A percentile compares a stretch with the other conserved stretches of the same genome.
phyloP scores from a whole-genome alignment of 495 filamentous ascomycete genomes.

The Neurospora terricola region DNA sequence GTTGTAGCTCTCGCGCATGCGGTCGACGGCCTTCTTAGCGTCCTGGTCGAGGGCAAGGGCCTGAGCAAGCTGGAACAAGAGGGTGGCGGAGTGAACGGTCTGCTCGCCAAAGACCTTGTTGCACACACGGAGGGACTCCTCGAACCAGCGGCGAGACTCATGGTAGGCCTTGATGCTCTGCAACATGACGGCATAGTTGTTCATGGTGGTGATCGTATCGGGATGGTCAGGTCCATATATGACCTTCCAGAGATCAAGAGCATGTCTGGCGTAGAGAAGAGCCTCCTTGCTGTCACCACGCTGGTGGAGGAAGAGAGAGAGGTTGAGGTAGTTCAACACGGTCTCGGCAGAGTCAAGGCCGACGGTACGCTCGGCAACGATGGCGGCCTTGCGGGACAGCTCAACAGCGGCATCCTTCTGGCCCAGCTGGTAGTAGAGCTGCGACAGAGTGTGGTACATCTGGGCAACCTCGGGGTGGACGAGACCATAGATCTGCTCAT shows the following conservation, averaged over 20 bases:
- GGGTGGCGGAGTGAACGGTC: conserved; percentile 86
- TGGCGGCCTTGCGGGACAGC: conserved; percentile 89
- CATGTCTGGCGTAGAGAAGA: conserved; percentile 78
- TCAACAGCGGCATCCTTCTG: conserved; percentile 94
- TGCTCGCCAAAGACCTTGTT: conserved; percentile 78
- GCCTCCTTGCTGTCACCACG: conserved; percentile 78
- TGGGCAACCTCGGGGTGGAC: conserved; percentile 94
- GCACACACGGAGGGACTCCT: conserved; percentile 77
- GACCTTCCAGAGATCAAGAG: conserved; percentile 91
- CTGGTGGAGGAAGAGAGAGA: conserved; percentile 90
- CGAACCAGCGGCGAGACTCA: conserved; percentile 93
- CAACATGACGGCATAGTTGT: conserved; percentile 98
- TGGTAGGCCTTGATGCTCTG: conserved; percentile 86
- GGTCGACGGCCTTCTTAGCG: conserved; percentile 74
- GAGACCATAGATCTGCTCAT: conserved; percentile 98
- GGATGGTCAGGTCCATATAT: conserved; percentile 91
- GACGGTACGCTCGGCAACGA: conserved; percentile 88
- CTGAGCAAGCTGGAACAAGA: conserved; percentile 94
- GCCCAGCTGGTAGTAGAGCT: conserved; percentile 89
- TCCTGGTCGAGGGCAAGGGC: conserved; percentile 89
- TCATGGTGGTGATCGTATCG: conserved; percentile 96
- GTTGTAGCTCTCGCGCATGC: conserved; percentile 92
- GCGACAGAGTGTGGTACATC: conserved; percentile 88
- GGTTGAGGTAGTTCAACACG: conserved; percentile 86
- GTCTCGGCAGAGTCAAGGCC: conserved; percentile 93